Base-by-base conservation (phyloP, 2,329 filamentous ascomycete species). In the Aureobasidium sp. region DNA sequence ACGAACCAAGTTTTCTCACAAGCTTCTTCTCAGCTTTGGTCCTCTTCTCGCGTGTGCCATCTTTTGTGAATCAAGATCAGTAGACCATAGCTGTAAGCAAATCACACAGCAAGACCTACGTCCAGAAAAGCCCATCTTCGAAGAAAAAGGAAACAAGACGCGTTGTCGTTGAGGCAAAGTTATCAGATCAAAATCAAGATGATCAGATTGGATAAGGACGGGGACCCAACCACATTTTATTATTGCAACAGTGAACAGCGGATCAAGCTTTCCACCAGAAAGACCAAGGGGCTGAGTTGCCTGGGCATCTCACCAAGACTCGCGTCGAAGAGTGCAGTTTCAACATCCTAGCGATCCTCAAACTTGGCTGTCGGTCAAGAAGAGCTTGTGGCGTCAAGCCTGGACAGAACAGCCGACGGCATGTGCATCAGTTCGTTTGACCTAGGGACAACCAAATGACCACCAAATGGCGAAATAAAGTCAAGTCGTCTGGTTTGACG, bases 121-220 rank as follows among this genome's bases (percentile, higher is more conserved):
- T 3, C 22, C 27, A 0, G 37, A 8, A 11, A 51, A 15, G 8
- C 20, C 20, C 48, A 52, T 52, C 7, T 27, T 27, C 25, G 14
- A 29, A 31, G 17, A 29, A 15, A 2, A 14, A 34, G 29, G 8
- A 31, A 17, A 12, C 12, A 17, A 0, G 34, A 48, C 27, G 0
- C 3, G 29, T 6, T 22, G 48, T 11, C 2, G 17, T 25, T 12
- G 8, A 9, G 27, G 14, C 9, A 51, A 15, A 25, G 31, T 51
- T 37, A 52, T 52, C 48, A 52, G 48, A 52, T 52, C 48, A 37
- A 34, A 34, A 52, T 39, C 15, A 5, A 37, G 20, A 52, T 20
- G 47, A 34, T 49, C 47, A 49, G 48, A 52, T 52, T 52, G 48
- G 48, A 52, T 52, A 52, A 52, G n/a, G 29, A 25, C 3, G 5